Evolutionary conservation across 495 filamentous ascomycete species (phyloP).

Genomic region (Schizothecium vesticola): DNA sequence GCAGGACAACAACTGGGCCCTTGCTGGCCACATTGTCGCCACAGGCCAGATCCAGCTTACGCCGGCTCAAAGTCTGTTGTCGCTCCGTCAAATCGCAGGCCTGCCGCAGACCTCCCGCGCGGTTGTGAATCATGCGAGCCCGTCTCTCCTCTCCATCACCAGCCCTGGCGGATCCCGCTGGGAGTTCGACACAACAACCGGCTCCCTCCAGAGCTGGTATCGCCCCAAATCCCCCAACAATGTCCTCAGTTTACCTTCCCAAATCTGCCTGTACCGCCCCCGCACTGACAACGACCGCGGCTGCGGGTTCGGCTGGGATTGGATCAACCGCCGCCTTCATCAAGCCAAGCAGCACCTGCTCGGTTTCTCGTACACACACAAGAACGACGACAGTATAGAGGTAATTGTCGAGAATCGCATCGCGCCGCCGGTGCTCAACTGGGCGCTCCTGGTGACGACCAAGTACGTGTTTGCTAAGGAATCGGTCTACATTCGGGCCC

Average conservation of each 20-base stretch:
- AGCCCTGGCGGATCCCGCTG: constrained; percentile 27
- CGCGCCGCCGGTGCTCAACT: constrained; percentile 56
- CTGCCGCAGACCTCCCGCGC: background rate
- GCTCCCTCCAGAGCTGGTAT: constrained; percentile 36
- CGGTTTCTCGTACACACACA: constrained; percentile 36
- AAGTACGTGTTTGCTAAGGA: constrained; percentile 47
- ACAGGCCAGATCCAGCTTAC: constrained; percentile 45
- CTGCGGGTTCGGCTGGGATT: constrained; percentile 39
- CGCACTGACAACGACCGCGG: constrained; percentile 63
- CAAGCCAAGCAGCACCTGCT: constrained; percentile 42
- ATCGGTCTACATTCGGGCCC: constrained; percentile 41
- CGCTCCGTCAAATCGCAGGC: background rate
- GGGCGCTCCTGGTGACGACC: constrained; percentile 50
- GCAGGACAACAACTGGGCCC: constrained; percentile 39
- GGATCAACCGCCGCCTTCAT: constrained; percentile 35
- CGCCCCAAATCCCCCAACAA: constrained; percentile 18
- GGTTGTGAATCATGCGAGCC: background rate
- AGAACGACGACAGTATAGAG: constrained; percentile 24
- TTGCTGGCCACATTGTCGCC: constrained; percentile 44
- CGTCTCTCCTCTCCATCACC: constrained; percentile 26
- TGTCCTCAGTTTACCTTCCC: constrained; percentile 40
- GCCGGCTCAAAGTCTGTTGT: constrained; percentile 16
- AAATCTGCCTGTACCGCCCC: constrained; percentile 46
- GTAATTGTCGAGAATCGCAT: constrained; percentile 45
- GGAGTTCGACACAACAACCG: constrained; percentile 39